Evolutionary conservation across 805 yeast species (phyloP).

Genomic region (Monosporozyma yasuniensis): DNA sequence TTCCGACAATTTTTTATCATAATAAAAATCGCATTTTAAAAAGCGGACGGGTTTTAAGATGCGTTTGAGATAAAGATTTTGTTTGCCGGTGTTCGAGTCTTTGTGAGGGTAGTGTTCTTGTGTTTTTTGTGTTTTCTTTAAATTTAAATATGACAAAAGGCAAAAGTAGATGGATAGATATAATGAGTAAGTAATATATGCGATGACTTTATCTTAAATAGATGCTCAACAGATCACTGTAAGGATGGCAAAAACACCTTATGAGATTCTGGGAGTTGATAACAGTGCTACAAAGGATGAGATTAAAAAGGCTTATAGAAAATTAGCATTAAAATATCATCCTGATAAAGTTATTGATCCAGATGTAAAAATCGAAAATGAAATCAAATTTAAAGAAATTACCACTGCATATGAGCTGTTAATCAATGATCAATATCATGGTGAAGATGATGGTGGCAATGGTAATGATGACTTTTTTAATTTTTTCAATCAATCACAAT

Average conservation of each 20-base stretch:
- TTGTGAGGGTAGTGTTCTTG: too few relatives aligned
- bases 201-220: too few relatives aligned
- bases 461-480: slow-evolving; percentile 50
- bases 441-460: slow-evolving; percentile 29
- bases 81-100: too few relatives aligned
- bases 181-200: too few relatives aligned
- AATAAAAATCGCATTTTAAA: too few relatives aligned
- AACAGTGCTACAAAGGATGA: slow-evolving; percentile 58
- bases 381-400: slow-evolving; percentile 71
- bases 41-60: too few relatives aligned
- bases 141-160: too few relatives aligned
- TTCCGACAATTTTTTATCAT: too few relatives aligned
- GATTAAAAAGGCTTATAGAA: slow-evolving; percentile 77
- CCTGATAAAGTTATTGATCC: slow-evolving; percentile 80
- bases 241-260: slow-evolving; percentile 21
- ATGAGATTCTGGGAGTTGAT: slow-evolving; percentile 64
- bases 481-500: slow-evolving; percentile 39
- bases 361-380: slow-evolving; percentile 57
- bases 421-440: slow-evolving; percentile 49
- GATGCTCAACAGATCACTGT: too few relatives aligned
- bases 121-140: too few relatives aligned
- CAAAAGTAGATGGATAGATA: too few relatives aligned
- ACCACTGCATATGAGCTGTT: slow-evolving; percentile 79
- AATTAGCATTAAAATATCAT: slow-evolving; percentile 72
- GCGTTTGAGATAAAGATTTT: too few relatives aligned